Evolutionary conservation across 345 rosid genomes (phyloP).

Genomic region (Aquilaria yunnanensis): DNA sequence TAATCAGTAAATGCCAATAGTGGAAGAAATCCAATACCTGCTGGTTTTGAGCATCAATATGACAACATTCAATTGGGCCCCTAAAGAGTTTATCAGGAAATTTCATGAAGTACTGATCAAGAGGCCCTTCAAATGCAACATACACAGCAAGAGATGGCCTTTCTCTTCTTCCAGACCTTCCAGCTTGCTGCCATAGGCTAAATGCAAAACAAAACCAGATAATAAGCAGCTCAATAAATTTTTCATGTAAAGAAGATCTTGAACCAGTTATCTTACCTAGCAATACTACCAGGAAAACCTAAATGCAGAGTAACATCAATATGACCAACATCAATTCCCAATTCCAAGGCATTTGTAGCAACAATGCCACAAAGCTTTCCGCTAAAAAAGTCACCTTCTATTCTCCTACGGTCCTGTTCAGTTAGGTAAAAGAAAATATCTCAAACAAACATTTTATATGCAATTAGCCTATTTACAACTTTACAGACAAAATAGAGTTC

Average conservation of each 20-base stretch:
- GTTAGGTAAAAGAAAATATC: conserved; percentile 9
- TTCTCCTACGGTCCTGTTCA: conserved; percentile 75
- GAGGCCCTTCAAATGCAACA: conserved; percentile 80
- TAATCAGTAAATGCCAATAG: neutral
- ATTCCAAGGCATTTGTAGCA: conserved; percentile 95
- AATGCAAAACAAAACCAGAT: conserved; percentile 12
- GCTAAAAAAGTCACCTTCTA: conserved; percentile 73
- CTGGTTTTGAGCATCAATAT: conserved; percentile 75
- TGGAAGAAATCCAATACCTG: conserved; percentile 39
- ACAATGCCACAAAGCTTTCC: conserved; percentile 90
- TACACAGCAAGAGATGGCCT: conserved; percentile 80
- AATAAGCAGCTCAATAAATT: neutral
- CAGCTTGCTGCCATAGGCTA: conserved; percentile 98
- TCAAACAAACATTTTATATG: conserved; percentile 2
- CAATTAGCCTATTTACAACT: no score
- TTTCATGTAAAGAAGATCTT: no score
- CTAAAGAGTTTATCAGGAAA: conserved; percentile 74
- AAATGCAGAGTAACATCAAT: conserved; percentile 91
- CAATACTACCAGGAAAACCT: conserved; percentile 95
- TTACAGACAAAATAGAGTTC: no score
- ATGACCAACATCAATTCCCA: conserved; percentile 97
- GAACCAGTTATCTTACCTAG: conserved; percentile 45
- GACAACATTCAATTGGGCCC: conserved; percentile 83
- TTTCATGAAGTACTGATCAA: conserved; percentile 92
- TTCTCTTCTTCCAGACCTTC: conserved; percentile 93